A percentile compares a stretch with the other conserved stretches of the same genome.
Evolutionary conservation across 768 basidiomycete species (phyloP).

Genomic region (Rhizopogon vinicolor): DNA sequence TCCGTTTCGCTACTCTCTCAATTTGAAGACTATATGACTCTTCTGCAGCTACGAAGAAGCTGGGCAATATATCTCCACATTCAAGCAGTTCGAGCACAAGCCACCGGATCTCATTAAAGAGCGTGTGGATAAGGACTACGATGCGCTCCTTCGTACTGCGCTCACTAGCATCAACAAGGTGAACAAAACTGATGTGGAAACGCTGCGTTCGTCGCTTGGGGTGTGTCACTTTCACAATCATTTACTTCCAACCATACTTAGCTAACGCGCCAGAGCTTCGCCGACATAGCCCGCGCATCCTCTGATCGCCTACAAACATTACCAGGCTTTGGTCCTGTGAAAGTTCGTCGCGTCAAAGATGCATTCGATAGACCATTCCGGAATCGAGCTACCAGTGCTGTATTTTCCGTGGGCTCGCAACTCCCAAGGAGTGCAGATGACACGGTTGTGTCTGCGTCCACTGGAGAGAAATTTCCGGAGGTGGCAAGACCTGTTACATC

Average conservation of each 20-base stretch:
- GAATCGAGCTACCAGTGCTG: slow-evolving; percentile 52
- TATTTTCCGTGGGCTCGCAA: slow-evolving; percentile 30
- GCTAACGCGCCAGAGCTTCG: slow-evolving; percentile 62
- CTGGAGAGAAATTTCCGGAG: not conserved
- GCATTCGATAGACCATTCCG: slow-evolving; percentile 89
- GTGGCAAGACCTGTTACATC: not conserved
- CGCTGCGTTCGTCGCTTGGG: slow-evolving; percentile 85
- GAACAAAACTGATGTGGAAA: slow-evolving; percentile 97
- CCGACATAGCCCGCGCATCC: slow-evolving; percentile 70
- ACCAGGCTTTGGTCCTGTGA: slow-evolving; percentile 92
- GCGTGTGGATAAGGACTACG: slow-evolving; percentile 85
- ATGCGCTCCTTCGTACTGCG: slow-evolving; percentile 72
- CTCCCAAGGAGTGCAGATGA: not conserved
- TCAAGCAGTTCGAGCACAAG: slow-evolving; percentile 93
- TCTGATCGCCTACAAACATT: slow-evolving; percentile 73
- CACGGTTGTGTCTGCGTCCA: not conserved
- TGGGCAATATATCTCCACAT: slow-evolving; percentile 84
- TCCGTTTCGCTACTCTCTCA: slow-evolving; percentile 16
- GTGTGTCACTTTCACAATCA: slow-evolving; percentile 43
- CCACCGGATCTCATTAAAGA: slow-evolving; percentile 94
- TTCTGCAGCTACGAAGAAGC: slow-evolving; percentile 77
- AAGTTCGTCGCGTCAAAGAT: slow-evolving; percentile 86
- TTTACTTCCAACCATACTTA: slow-evolving; percentile 1
- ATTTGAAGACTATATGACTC: not conserved
- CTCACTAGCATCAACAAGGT: slow-evolving; percentile 90